Evolutionary conservation across 2,329 filamentous ascomycete species (phyloP).

Genomic region (Tolypocladium pustulatum): DNA sequence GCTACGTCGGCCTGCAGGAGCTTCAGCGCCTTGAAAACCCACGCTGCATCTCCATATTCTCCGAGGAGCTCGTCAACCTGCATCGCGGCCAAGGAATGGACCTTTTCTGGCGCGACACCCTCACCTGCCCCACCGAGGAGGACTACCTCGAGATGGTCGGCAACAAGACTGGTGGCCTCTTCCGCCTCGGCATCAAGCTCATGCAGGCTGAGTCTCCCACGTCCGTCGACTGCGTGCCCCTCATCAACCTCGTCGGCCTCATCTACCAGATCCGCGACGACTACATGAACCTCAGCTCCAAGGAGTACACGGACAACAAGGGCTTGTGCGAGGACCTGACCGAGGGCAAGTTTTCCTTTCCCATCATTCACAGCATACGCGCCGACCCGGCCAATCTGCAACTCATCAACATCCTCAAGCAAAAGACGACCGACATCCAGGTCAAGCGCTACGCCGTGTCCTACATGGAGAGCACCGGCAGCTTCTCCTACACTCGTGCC

Average conservation of each 20-base stretch:
- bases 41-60: conserved; percentile 58
- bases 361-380: conserved; percentile 87
- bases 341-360: conserved; percentile 95
- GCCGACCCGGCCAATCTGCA: conserved; percentile 63
- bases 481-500: conserved; percentile 72
- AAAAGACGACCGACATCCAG: conserved; percentile 75
- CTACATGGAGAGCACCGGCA: conserved; percentile 86
- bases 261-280: conserved; percentile 91
- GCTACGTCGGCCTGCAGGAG: conserved; percentile 70
- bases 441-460: conserved; percentile 84
- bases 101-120: conserved; percentile 76
- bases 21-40: conserved; percentile 61
- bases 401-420: conserved; percentile 84
- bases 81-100: conserved; percentile 88
- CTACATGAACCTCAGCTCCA: conserved; percentile 74
- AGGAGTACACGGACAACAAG: conserved; percentile 78
- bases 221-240: conserved; percentile 61
- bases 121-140: conserved; percentile 75
- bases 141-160: conserved; percentile 92
- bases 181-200: conserved; percentile 73
- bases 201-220: conserved; percentile 66
- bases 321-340: conserved; percentile 92
- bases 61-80: conserved; percentile 74
- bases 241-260: conserved; percentile 77
- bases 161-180: conserved; percentile 83